Evolutionary conservation across 1,284 basidiomycete genomes (phyloP).

Genomic region (Heterobasidion irregulare): DNA sequence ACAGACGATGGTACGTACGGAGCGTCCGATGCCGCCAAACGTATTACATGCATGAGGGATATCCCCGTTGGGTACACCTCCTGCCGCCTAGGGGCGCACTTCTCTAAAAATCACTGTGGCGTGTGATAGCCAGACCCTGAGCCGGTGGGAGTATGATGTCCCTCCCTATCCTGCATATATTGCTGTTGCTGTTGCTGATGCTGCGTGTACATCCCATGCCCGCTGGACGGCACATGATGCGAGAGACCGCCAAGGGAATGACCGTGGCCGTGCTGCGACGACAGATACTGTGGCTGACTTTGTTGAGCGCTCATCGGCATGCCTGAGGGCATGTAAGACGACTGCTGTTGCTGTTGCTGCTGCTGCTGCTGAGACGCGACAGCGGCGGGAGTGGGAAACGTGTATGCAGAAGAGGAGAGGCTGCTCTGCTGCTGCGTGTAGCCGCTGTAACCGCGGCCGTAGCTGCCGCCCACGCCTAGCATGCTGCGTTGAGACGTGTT

Average conservation of each 20-base stretch:
- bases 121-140: constrained; percentile 26
- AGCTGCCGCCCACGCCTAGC: constrained; percentile 10
- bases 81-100: too few relatives aligned
- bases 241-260: neutral
- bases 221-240: constrained; percentile 7
- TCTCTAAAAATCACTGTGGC: constrained; percentile 15
- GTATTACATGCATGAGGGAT: too few relatives aligned
- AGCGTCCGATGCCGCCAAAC: too few relatives aligned
- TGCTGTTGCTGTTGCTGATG: constrained; percentile 12
- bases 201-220: constrained; percentile 17
- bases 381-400: constrained; percentile 12
- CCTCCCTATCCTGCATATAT: constrained; percentile 15
- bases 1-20: too few relatives aligned
- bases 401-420: constrained; percentile 9
- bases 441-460: constrained; percentile 11
- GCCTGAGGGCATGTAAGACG: constrained; percentile 8
- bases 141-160: constrained; percentile 20
- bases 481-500: constrained; percentile 6
- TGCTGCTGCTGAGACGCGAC: constrained; percentile 10
- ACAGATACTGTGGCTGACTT: constrained; percentile 9
- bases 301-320: constrained; percentile 14
- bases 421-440: constrained; percentile 8
- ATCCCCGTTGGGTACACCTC: too few relatives aligned
- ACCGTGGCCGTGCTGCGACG: neutral
- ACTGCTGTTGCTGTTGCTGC: constrained; percentile 8